phyloP scores from a whole-genome alignment of 2,329 filamentous ascomycete genomes.

The Diplodia scrobiculata region DNA sequence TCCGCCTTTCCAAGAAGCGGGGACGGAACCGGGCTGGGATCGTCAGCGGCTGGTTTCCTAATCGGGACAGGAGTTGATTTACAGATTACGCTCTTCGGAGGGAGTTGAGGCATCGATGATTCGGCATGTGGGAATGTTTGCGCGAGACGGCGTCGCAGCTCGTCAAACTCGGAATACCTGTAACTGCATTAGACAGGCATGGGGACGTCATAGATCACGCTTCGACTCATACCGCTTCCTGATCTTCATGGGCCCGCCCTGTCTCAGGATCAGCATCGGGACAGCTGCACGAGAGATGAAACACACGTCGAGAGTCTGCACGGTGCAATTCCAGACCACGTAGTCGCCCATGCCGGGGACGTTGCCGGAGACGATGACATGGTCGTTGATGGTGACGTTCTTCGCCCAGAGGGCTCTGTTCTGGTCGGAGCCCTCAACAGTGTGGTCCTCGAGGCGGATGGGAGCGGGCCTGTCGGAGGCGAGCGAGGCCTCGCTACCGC shows the following conservation, averaged over 20 bases:
- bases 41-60: constrained; percentile 8
- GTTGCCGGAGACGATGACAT: constrained; percentile 62
- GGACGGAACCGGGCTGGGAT: constrained; percentile 68
- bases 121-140: constrained; percentile 81
- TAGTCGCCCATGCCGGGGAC: constrained; percentile 74
- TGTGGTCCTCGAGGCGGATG: constrained; percentile 67
- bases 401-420: constrained; percentile 63
- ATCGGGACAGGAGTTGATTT: constrained; percentile 46
- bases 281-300: constrained; percentile 25
- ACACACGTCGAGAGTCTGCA: constrained; percentile 80
- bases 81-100: constrained; percentile 87
- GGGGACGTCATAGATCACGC: background rate
- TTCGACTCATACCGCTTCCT: constrained; percentile 56
- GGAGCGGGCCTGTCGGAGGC: constrained; percentile 42
- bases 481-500: constrained; percentile 40
- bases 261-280: constrained; percentile 29
- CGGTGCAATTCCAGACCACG: constrained; percentile 88
- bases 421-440: constrained; percentile 59
- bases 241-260: constrained; percentile 61
- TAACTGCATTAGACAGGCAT: constrained; percentile 9
- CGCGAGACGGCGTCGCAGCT: constrained; percentile 71
- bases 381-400: constrained; percentile 63
- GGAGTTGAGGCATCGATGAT: constrained; percentile 83
- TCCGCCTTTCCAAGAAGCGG: constrained; percentile 80
- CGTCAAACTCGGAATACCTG: constrained; percentile 91